Base-by-base conservation (phyloP, 306 rosid species). In the Corylus avellana region DNA sequence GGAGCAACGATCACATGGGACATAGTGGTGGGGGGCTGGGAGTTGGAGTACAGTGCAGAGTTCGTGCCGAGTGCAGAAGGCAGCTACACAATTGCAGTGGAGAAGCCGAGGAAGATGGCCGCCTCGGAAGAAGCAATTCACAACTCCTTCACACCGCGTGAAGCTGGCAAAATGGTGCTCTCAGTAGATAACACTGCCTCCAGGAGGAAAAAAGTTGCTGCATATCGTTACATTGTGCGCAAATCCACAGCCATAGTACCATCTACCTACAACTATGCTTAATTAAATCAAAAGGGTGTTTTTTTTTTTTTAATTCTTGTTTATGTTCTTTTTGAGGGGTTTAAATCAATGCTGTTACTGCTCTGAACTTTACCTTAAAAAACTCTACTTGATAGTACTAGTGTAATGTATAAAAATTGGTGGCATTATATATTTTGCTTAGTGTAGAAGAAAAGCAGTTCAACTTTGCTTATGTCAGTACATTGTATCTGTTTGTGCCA, bases 11-110 rank as follows among this genome's bases (percentile, higher is more conserved):
- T 95, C 46, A 80, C 94, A 32, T 95, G 98, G 99, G 99, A 93
- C 89, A 90, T 95, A 8, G 97, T 93, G 39, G 99, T 95, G 12
- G 99, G 97, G 63, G 97, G 99, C 1, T 93, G 99, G 99, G 98
- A 95, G 55, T 86, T 95, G 62, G 99, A 89, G 77, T 95, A 95
- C 87, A 89, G 97, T 87, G 98, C 94, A 7, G 99, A 95, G 85
- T 95, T 90, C 77, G 88, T 93, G 8, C 97, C 97, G 0, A 79
- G 59, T 73, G 90, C 93, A 48, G 90, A 89, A 78, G 94, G 92
- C 63, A 90, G 98, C 84, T 93, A 95, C 92, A 89, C 85, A 1
- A 86, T 95, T 25, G 92, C 89, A 1, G 98, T 95, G 58, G 98
- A 91, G 74, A 93, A 91, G 63, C 83, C 92, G 27, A 90, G 97